Evolutionary conservation across 352 stramenopile species (phyloP), one percentile per base, ranked within the genome.

Genomic region (Globisporangium irregulare): DNA sequence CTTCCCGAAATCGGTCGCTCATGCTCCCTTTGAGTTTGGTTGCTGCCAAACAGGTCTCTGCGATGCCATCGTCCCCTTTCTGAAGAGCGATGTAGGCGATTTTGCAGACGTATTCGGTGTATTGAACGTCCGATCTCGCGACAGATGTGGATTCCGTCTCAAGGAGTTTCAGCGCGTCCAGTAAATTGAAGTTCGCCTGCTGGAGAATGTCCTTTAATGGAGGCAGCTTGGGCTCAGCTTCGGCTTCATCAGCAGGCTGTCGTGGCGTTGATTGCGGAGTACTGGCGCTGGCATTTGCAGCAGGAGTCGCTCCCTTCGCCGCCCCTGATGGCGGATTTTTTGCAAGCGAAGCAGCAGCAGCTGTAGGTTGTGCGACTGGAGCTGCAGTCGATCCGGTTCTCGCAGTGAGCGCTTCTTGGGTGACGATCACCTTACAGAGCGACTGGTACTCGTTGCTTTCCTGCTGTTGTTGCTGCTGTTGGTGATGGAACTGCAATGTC

Each of bases 11-110:
- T 9, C 75, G 62, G 6, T 63, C 67, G 59, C 81, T 85, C 12
- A 78, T 67, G 4, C 51, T 66, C 3, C 81, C 80, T 7, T 61
- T 41, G 1, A 91, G 54, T 53, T 89, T 91, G n/a, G 84, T n/a
- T 3, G 78, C 71, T 9, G 62, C 66, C 18, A 87, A 22, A 43
- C 80, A 78, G 12, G 57, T 60, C 20, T 77, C 73, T 5, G 82
- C 59, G 3, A 68, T 59, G n/a, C 68, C 36, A 0, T 62, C 27
- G 1, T 43, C 62, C 20, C 67, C 68, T 48, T 36, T 32, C 38
- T 64, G 41, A 1, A 87, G 64, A 22, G 73, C 56, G 4, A 69
- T 62, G 1, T 50, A 66, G 34, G 66, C 72, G 32, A 87, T 46
- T 62, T 84, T 87, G 55, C 69, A 77, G n/a, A 64, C 57, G 20